Evolutionary conservation across 176 grass and related monocot genomes (phyloP).

Genomic region (Bonia amplexicaulis): DNA sequence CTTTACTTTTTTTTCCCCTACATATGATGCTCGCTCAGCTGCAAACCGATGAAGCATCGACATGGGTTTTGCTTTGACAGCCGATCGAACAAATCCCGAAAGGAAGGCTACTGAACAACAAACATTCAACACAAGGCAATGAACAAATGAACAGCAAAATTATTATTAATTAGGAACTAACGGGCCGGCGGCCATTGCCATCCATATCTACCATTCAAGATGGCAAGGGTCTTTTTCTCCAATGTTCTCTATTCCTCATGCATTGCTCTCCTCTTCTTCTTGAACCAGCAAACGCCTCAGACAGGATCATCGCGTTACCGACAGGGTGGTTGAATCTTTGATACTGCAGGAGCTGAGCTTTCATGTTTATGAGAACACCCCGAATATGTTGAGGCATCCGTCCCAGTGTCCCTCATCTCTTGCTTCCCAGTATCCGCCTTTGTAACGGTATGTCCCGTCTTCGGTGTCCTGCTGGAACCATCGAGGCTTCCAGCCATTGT

Average conservation of each 20-base stretch:
- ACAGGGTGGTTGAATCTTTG: not conserved
- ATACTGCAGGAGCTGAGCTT: not conserved
- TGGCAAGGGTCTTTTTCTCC: not conserved
- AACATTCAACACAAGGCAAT: slow-evolving; percentile 22
- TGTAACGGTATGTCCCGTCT: slow-evolving; percentile 40
- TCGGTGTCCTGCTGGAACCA: slow-evolving; percentile 43
- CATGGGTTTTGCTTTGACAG: not conserved
- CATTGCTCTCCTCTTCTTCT: not conserved
- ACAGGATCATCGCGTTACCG: not conserved
- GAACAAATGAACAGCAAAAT: slow-evolving; percentile 27
- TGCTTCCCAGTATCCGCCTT: slow-evolving; percentile 81
- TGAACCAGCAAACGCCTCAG: not conserved
- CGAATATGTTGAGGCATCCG: slow-evolving; percentile 61
- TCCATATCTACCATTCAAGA: slow-evolving; percentile 23
- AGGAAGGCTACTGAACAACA: slow-evolving; percentile 8
- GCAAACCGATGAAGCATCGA: not conserved
- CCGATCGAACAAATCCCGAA: not conserved
- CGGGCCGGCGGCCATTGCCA: not conserved
- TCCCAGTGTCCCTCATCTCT: slow-evolving; percentile 51
- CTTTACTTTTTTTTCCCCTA: not conserved
- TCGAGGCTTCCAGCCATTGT: slow-evolving; percentile 60
- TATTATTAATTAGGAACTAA: slow-evolving; percentile 28
- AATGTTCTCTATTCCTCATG: not conserved
- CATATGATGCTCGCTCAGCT: not conserved
- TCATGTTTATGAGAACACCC: slow-evolving; percentile 41